Base-by-base conservation (phyloP, 768 basidiomycete genomes). In the Tremella fuciformis region DNA sequence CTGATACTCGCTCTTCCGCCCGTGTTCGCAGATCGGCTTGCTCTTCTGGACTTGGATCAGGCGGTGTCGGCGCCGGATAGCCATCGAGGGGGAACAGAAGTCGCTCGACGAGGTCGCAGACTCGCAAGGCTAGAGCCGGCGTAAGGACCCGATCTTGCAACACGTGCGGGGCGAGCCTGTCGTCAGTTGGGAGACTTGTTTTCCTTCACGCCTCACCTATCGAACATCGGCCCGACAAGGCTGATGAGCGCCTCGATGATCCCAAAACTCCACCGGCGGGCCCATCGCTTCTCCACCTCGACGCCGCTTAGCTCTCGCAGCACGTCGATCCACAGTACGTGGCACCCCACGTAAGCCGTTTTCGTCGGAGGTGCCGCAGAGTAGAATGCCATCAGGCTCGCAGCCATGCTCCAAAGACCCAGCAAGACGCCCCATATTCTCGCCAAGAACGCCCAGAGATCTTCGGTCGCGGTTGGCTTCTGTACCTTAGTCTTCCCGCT, bases 31-130 rank as follows among this genome's bases (percentile, higher is more conserved):
- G 79, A 34, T 79, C 81, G 1, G 79, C 78, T 64, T 89, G 87
- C 75, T 93, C 91, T 63, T 88, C 88, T 1, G 79, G 79, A 0
- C 86, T 84, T 16, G 92, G 93, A 44, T 89, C 88, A 0, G 82
- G 79, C 1, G 87, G 84, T 0, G 85, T 76, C 0, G 85, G 84
- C 0, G 83, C 88, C 0, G 91, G 91, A 77, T 89, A 90, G 13
- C 94, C 93, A 2, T 76, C 67, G 1, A 65, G 49, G 0, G 94
- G 93, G 72, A 94, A 98, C 24, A 98, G 80, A 8, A 86, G 82
- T 8, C 81, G 81, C 66, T 88, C 89, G 13, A 84, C 78, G 3
- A 81, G 70, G 38, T 83, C 82, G 38, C 85, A 79, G 24, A 82
- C 73, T 29, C 79, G 79, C 18, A 86, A 80, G 22, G 89, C 73